These are phyloP conservation scores for Cutaneotrichosporon sp. DNA, from an alignment of 1,284 basidiomycete genomes.

Conservation along the genomic window DNA sequence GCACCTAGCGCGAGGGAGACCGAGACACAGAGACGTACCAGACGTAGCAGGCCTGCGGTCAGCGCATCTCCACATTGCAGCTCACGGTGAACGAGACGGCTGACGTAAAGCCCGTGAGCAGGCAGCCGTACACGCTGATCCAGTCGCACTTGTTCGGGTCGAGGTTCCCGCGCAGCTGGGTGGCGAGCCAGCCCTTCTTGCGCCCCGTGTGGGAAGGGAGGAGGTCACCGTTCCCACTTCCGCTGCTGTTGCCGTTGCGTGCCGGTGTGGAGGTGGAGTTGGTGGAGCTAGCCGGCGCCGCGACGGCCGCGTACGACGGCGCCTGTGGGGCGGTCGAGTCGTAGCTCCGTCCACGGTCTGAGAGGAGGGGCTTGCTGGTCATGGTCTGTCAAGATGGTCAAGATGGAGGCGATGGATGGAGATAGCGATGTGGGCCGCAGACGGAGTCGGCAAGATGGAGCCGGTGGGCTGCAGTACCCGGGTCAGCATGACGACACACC, in stretches of 20 bases:
- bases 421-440: neutral
- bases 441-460: too few species aligned
- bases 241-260: neutral
- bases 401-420: neutral
- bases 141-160: constrained; percentile 63
- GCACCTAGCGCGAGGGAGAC: neutral
- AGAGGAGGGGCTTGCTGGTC: neutral
- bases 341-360: neutral
- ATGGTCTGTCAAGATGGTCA: neutral
- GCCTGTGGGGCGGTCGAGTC: neutral
- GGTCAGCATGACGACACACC: neutral
- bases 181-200: neutral
- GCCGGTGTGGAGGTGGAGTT: neutral
- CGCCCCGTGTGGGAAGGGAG: neutral
- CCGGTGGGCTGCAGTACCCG: neutral
- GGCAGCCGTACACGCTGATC: constrained; percentile 73
- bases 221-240: neutral
- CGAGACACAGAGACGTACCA: neutral
- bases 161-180: constrained; percentile 38
- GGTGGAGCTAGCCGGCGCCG: neutral
- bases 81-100: constrained; percentile 67
- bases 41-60: constrained; percentile 12
- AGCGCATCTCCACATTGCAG: neutral
- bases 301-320: neutral
- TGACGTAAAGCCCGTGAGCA: constrained; percentile 82